Conservation (phyloP, 2,329 filamentous ascomycete genomes). For the Neonectria coccinea region DNA sequence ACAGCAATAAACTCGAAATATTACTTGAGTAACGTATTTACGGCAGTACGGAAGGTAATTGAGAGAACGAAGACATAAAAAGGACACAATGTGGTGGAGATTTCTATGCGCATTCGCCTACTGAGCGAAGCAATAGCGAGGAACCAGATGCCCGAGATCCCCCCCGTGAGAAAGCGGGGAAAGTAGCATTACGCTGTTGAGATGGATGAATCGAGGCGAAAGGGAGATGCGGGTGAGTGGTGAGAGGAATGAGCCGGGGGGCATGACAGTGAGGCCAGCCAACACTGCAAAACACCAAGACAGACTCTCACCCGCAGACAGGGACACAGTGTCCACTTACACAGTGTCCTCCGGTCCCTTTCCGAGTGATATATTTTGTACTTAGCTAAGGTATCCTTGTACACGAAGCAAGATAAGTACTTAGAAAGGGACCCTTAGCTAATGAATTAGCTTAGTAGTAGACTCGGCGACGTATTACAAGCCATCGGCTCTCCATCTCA, state of each 20-base stretch:
- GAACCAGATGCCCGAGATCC: conserved; percentile 2
- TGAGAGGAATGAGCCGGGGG: conserved; percentile 4
- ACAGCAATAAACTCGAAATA: background rate
- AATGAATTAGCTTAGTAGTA: background rate
- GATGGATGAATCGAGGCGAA: conserved; percentile 17
- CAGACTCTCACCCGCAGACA: background rate
- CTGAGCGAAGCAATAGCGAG: background rate
- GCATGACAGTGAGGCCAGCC: background rate
- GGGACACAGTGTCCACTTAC: conserved; percentile 4
- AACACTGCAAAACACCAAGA: background rate
- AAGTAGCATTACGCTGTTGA: conserved; percentile 35
- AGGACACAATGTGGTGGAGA: background rate
- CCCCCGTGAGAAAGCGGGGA: conserved; percentile 38
- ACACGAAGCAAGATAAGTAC: background rate
- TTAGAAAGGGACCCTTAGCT: background rate
- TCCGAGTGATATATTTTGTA: background rate
- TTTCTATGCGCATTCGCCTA: background rate
- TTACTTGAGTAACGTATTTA: background rate
- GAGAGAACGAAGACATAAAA: background rate
- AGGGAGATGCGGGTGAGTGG: conserved; percentile 13
- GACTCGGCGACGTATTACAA: too few species aligned
- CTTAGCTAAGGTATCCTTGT: background rate
- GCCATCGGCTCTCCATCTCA: background rate
- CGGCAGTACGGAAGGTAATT: conserved; percentile 9
- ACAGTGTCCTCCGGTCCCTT: background rate